Evolutionary conservation across 345 rosid genomes (phyloP).

Genomic region (Eucalyptus sp.): DNA sequence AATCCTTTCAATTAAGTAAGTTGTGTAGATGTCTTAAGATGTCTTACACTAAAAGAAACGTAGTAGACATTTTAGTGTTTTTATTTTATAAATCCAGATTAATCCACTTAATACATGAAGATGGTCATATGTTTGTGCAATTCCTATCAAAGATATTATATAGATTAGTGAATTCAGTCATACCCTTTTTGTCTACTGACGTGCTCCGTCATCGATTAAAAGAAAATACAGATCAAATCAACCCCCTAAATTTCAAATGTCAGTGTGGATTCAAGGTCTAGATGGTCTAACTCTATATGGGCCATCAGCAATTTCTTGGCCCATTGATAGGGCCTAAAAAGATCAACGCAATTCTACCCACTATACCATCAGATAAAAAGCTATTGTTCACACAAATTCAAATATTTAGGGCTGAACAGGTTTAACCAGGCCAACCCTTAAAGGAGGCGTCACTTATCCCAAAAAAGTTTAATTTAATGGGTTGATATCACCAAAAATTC

Average conservation of each 20-base stretch:
- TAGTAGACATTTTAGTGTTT: not conserved
- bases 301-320: not conserved
- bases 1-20: not conserved
- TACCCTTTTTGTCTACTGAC: not conserved
- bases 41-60: not conserved
- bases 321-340: not conserved
- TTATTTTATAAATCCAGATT: not conserved
- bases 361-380: not conserved
- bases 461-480: too few relatives aligned
- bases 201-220: not conserved
- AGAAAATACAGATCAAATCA: not conserved
- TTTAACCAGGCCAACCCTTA: not conserved
- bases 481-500: rapidly evolving
- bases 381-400: not conserved
- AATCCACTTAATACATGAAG: not conserved
- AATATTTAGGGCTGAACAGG: not conserved
- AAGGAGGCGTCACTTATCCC: not conserved
- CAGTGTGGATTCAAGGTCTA: not conserved
- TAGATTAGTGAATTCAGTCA: not conserved
- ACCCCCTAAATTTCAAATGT: not conserved
- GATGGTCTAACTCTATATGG: not conserved
- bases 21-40: not conserved
- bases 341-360: not conserved
- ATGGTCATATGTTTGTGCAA: not conserved
- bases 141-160: not conserved